These are phyloP conservation scores for Trichophyton verrucosum DNA, from an alignment of 2,329 filamentous ascomycete species.

Conservation along the genomic window DNA sequence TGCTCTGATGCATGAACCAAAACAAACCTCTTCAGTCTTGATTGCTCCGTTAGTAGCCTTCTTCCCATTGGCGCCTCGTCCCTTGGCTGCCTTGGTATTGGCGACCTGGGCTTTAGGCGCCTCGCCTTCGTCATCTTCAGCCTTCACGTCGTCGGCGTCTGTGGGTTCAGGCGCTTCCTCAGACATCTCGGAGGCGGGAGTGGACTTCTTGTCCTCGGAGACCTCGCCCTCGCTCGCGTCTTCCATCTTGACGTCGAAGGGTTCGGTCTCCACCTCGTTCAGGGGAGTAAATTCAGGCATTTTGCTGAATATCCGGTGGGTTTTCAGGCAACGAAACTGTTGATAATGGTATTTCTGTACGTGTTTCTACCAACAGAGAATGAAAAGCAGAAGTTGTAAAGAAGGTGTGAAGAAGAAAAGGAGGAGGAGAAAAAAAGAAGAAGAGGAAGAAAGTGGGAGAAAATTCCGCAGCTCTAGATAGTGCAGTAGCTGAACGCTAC, in stretches of 20 bases:
- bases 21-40: not conserved
- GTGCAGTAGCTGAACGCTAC: too few species aligned
- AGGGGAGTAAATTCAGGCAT: slow-evolving; percentile 11
- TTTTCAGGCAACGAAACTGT: too few species aligned
- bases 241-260: slow-evolving; percentile 1
- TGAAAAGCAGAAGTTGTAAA: too few species aligned
- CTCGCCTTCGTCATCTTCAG: not conserved
- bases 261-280: slow-evolving; percentile 8
- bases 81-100: not conserved
- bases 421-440: too few species aligned
- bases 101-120: not conserved
- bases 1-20: not conserved
- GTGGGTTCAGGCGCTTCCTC: not conserved
- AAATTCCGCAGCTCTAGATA: too few species aligned
- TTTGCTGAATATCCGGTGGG: not conserved
- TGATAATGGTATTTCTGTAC: too few species aligned
- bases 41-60: not conserved
- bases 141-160: not conserved
- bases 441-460: too few species aligned
- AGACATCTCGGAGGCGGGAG: not conserved
- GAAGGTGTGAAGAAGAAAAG: too few species aligned
- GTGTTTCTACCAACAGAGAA: too few species aligned
- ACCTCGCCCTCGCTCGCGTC: not conserved
- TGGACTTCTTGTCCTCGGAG: not conserved
- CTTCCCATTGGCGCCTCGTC: not conserved